Base-by-base conservation (phyloP, 495 filamentous ascomycete genomes). In the Hyaloscypha bicolor region DNA sequence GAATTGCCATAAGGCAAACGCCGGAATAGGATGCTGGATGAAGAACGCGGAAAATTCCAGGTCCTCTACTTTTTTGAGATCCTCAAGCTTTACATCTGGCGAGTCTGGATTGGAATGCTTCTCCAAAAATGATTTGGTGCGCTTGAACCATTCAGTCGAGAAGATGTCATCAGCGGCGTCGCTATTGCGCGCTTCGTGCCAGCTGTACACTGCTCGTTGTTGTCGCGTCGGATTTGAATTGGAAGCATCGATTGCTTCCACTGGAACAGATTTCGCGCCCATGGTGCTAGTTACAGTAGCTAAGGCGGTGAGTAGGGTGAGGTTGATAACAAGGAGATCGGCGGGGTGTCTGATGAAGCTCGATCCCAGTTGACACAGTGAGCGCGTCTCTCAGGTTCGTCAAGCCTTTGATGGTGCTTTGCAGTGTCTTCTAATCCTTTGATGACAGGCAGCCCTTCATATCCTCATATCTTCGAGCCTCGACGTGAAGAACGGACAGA, bases 121-220 rank as follows among this genome's bases (percentile, higher is more conserved):
- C 30, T 25, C 53, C 22, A 56, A 29, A 16, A 29, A 56, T 6
- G 21, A 32, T 16, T 14, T 8, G 30, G 53, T 56, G 53, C 53
- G 53, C 22, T 25, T 29, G 30, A 56, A 32, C 53, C 53, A 56
- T 56, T 56, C 53, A 11, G 53, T 29, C 9, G 53, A 56, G 30
- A 29, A 56, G 30, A 56, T 56, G 21, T 56, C 53, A 8, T 29
- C 22, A 12, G 53, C 53, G 4, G 21, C 53, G 16, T 29, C 53
- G 16, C 53, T 56, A n/a, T 56, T 56, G 6, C 30, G 21, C 22
- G 6, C 16, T 32, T 56, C 53, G 53, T 56, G 30, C 22, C 30
- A 56, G 22, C 30, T 32, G 30, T 29, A 56, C 6, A 56, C 30
- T 56, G 21, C 53, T 56, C 53, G 6, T 56, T 56, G 53, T 29